These are phyloP conservation scores for Atkinsonella texensis DNA, from an alignment of 2,329 filamentous ascomycete species.

Conservation along the genomic window DNA sequence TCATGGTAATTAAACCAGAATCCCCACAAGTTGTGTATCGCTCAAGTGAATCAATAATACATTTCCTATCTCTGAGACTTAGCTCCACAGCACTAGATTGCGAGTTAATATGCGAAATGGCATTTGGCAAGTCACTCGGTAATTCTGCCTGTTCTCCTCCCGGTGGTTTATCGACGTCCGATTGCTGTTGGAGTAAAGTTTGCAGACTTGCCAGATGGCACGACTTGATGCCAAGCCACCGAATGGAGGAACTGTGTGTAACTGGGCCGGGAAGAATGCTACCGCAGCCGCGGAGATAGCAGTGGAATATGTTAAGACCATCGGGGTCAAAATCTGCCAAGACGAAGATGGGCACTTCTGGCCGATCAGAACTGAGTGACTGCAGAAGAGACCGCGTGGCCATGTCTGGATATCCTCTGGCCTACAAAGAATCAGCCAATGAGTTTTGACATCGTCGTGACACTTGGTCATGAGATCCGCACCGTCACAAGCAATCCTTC, in stretches of 20 bases:
- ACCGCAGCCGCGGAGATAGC: constrained; percentile 60
- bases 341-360: constrained; percentile 44
- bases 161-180: background rate
- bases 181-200: background rate
- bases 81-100: constrained; percentile 27
- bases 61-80: constrained; percentile 43
- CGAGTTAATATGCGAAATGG: constrained; percentile 16
- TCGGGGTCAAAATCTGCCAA: constrained; percentile 69
- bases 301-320: constrained; percentile 60
- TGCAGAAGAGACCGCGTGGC: constrained; percentile 54
- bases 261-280: constrained; percentile 47
- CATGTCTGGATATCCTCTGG: constrained; percentile 73
- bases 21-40: constrained; percentile 18
- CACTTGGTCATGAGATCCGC: background rate
- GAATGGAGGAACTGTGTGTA: constrained; percentile 36
- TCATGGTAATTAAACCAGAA: background rate
- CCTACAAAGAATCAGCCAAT: constrained; percentile 32
- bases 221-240: constrained; percentile 52
- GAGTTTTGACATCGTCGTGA: too few relatives aligned
- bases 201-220: constrained; percentile 23
- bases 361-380: constrained; percentile 33
- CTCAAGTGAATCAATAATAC: constrained; percentile 41
- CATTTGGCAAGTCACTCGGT: background rate
- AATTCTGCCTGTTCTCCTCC: background rate
- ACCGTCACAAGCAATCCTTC: constrained; percentile 60